Base-by-base conservation (phyloP, 768 basidiomycete species). In the Psilocybe cubensis region DNA sequence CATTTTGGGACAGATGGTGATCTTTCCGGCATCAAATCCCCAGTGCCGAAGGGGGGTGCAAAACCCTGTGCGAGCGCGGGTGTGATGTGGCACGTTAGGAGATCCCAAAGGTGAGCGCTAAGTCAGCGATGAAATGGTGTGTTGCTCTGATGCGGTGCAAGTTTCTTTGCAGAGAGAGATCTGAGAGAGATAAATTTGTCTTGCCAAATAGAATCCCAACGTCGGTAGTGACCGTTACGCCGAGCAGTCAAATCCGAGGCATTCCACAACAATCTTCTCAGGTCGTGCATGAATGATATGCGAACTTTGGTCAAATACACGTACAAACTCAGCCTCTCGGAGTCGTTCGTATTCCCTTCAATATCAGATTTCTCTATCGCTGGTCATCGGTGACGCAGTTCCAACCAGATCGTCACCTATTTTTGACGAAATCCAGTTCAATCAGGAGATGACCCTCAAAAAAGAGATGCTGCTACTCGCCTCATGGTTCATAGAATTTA, bases 211-310 rank as follows among this genome's bases (percentile, higher is more conserved):
- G 14, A 12, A 12, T 9, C 45, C 51, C 24, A 48, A 52, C 44
- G 54, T 42, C 49, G 48, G 59, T 42, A 31, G 59, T 42, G 25
- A 52, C 44, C 23, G 40, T 47, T 51, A 52, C 56, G 45, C 58
- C 59, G 58, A 44, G 59, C 48, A 56, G 25, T 45, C 50, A 54
- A 58, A 52, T 58, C 51, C 41, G 50, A 52, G 54, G 20, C 42
- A 54, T 53, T 51, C 46, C 48, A 24, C 46, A 49, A 49, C 41
- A 54, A 56, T 60, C 56, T 60, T 63, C 63, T 58, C 63, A 60
- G 49, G 57, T 58, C 54, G 55, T 23, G 55, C 58, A 53, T 44
- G 46, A 50, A 35, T 53, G 55, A 53, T 50, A 31, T 24, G 56
- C 38, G 44, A n/a, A 48, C 29, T 27, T 49, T 25, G 53, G 18